Base-by-base conservation (phyloP, 805 yeast genomes). In the Barnettozyma pratensis region DNA sequence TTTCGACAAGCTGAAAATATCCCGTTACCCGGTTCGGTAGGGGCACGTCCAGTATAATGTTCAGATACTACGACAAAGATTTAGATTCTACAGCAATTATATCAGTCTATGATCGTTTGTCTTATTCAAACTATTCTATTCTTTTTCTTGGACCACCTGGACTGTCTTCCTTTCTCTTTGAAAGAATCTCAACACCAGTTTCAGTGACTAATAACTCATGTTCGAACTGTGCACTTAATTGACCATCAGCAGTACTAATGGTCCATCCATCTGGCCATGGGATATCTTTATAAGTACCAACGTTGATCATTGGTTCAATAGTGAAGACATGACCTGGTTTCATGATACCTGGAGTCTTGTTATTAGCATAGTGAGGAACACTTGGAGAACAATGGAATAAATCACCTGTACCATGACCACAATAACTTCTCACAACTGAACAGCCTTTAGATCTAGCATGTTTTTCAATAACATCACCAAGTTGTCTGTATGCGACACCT, bases 181-280 rank as follows among this genome's bases (percentile, higher is more conserved):
- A 85, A 57, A 94, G 75, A 12, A 92, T 83, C 71, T 94, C 99
- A 29, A 82, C 87, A 25, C 99, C 99, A 45, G 81, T 84, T 63
- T 91, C 98, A 7, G 99, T 94, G 37, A 94, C 94, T 50, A 94
- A 68, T 62, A 94, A 61, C 63, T 95, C 92, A 65, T 94, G 97
- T 69, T 94, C 96, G 60, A 94, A 94, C 68, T 94, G 99, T 1
- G 99, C 98, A 59, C 92, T 83, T 51, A 79, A 73, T 61, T 80
- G 80, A 47, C 99, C 99, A 64, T 94, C 99, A 38, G 81, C 82
- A 14, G 99, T 94, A 14, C 80, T 79, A 2, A 96, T 80, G 5
- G 99, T 94, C 99, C 99, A 94, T 67, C 88, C 86, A 67, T 94
- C 99, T 3, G 99, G 99, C 99, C 99, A 94, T 48, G 82, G 73